Evolutionary conservation across 345 rosid genomes (phyloP).

Genomic region (Geranium brycei): DNA sequence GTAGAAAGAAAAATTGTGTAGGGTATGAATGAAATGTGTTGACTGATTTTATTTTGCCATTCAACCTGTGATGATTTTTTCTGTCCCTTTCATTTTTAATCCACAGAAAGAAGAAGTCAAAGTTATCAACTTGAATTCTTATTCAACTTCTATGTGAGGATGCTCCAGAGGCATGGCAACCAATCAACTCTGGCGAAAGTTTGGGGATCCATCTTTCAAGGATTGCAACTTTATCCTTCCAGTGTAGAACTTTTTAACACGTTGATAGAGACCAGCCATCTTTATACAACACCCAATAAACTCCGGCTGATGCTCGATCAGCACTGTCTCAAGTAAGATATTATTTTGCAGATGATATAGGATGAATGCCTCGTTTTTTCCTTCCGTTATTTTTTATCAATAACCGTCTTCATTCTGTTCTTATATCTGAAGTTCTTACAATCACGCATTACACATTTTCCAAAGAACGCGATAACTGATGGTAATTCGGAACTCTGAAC

Average conservation of each 20-base stretch:
- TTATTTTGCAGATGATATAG: too few species aligned
- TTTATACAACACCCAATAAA: constrained; percentile 64
- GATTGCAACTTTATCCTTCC: constrained; percentile 68
- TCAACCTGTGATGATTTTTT: background rate
- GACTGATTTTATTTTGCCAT: background rate
- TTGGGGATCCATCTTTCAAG: constrained; percentile 61
- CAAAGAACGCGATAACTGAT: background rate
- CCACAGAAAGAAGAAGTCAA: constrained; percentile 62
- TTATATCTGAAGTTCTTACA: background rate
- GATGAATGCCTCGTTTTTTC: too few species aligned
- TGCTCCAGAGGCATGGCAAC: constrained; percentile 61
- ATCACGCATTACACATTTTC: background rate
- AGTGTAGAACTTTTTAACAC: constrained; percentile 49
- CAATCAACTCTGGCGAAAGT: constrained; percentile 41
- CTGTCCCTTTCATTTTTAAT: constrained; percentile 4
- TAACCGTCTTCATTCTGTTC: too few species aligned
- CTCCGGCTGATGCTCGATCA: constrained; percentile 62
- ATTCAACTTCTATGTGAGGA: constrained; percentile 40
- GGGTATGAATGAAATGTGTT: background rate
- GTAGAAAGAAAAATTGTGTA: too few species aligned
- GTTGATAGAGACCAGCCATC: constrained; percentile 55
- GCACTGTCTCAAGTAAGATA: constrained; percentile 48
- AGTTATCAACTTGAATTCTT: constrained; percentile 60
- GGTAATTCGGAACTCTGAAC: constrained; percentile 6
- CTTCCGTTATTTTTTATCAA: too few species aligned